These are phyloP conservation scores for Fusarium piperis DNA, from an alignment of 2,329 filamentous ascomycete species.

Conservation along the genomic window DNA sequence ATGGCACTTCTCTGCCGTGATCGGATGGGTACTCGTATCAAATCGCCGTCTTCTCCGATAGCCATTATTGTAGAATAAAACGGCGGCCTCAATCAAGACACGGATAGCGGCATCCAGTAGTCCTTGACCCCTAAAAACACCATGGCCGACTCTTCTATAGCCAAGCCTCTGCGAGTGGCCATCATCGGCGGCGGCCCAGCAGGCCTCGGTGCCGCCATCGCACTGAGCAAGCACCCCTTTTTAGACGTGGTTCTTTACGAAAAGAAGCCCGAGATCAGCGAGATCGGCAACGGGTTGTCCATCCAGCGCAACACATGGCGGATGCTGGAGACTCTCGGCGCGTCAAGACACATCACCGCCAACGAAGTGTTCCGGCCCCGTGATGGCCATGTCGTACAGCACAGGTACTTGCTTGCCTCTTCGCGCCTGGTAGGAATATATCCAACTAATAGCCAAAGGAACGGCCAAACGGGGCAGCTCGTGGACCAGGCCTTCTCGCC, in stretches of 20 bases:
- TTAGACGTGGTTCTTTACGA: conserved; percentile 7
- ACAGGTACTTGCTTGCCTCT: conserved; percentile 4
- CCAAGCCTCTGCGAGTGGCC: background rate
- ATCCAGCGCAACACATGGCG: conserved; percentile 5
- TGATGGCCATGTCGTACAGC: conserved; percentile 23
- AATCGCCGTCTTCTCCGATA: background rate
- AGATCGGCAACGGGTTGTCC: background rate
- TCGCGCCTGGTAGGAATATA: background rate
- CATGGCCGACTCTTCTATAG: background rate
- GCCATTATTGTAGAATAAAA: background rate
- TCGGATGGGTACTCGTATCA: background rate
- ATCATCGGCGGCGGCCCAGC: conserved; percentile 6
- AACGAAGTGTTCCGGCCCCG: conserved; percentile 25
- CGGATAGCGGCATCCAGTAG: background rate
- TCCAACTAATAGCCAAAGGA: background rate
- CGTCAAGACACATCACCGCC: conserved; percentile 23
- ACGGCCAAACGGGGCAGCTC: background rate
- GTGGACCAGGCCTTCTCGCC: background rate
- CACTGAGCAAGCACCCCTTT: background rate
- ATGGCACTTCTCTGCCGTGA: background rate
- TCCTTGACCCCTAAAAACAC: background rate
- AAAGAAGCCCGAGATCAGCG: conserved; percentile 1
- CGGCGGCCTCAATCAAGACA: background rate
- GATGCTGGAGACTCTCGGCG: background rate
- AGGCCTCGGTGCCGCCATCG: conserved; percentile 1